Evolutionary conservation across 768 basidiomycete genomes (phyloP).

Genomic region (Lepiota brunneoincarnata): DNA sequence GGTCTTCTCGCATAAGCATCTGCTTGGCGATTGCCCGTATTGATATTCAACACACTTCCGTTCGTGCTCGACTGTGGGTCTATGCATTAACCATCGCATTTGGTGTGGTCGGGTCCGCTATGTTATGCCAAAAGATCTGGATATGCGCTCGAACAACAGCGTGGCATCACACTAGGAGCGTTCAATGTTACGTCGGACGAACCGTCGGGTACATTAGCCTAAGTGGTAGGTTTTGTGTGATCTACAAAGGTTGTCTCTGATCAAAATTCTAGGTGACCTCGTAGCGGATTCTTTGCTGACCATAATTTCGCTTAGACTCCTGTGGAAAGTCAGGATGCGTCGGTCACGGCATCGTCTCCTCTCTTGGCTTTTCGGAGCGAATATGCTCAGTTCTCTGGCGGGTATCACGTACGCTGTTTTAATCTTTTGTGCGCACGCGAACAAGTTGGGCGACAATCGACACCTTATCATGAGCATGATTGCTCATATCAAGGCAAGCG

Average conservation of each 20-base stretch:
- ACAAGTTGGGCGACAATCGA: conserved; percentile 3
- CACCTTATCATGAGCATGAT: too few species aligned
- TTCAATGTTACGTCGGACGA: conserved; percentile 2
- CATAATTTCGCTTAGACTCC: background rate
- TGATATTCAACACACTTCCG: background rate
- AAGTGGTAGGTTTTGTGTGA: background rate
- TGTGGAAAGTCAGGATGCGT: conserved; percentile 7
- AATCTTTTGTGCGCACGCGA: too few species aligned
- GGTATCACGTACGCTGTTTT: conserved; percentile 1
- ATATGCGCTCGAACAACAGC: background rate
- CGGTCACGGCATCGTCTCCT: background rate
- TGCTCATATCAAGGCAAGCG: too few species aligned
- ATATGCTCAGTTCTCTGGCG: conserved; percentile 4
- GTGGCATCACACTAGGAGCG: background rate
- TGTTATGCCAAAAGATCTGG: conserved; percentile 2
- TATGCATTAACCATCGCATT: background rate
- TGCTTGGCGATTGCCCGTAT: conserved; percentile 4
- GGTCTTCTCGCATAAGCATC: conserved; percentile 6
- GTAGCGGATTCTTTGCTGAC: conserved; percentile 2
- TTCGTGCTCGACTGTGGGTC: background rate
- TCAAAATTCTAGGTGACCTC: background rate
- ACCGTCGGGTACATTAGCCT: background rate
- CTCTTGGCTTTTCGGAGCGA: conserved; percentile 2
- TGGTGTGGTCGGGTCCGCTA: background rate
- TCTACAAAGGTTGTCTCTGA: background rate